Evolutionary conservation across 176 grass and related monocot species (phyloP), one percentile per base, ranked within the genome.

Genomic region (Microstegium vimineum): DNA sequence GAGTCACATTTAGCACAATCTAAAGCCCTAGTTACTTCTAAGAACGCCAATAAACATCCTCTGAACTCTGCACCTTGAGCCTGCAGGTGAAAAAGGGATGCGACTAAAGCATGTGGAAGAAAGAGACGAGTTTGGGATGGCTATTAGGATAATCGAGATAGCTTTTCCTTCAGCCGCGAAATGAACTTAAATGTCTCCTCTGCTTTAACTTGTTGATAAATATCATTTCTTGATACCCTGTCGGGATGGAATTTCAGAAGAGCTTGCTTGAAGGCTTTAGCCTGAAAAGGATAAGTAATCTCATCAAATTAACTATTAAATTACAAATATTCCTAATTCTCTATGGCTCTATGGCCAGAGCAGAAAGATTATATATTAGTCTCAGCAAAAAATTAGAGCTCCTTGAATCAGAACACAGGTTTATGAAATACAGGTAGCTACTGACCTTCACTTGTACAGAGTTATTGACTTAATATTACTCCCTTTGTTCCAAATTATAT

Each of bases 111-210:
- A 51, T 12, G 18, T 33, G 23, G 25, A 78, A 33, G 27, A 42
- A 54, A 56, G 16, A 46, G n/a, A 32, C 31, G 16, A 16, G 71
- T 42, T 42, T 7, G 18, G 6, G 8, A 63, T 65, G 57, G 8
- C 31, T 57, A 84, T 86, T 85, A 91, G 8, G 66, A 2, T 75
- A 66, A 16, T 15, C 63, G 66, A 45, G 73, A 41, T 46, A 99
- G 85, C 77, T 92, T 90, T 71, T 99, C 93, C 81, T 99, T 99
- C n/a, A 94, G 56, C 40, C 87, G 90, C 3, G 89, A 94, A 81
- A 99, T 99, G 57, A 99, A 92, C 89, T 99, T 99, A 40, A 96
- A 99, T 52, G 80, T 96, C 86, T 99, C 97, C 79, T 99, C 97
- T 77, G 97, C 97, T 90, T 85, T 89, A 27, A 94, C 93, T 77